phyloP scores from a whole-genome alignment of 805 yeast species.

The Wickerhamomyces strasburgensis region DNA sequence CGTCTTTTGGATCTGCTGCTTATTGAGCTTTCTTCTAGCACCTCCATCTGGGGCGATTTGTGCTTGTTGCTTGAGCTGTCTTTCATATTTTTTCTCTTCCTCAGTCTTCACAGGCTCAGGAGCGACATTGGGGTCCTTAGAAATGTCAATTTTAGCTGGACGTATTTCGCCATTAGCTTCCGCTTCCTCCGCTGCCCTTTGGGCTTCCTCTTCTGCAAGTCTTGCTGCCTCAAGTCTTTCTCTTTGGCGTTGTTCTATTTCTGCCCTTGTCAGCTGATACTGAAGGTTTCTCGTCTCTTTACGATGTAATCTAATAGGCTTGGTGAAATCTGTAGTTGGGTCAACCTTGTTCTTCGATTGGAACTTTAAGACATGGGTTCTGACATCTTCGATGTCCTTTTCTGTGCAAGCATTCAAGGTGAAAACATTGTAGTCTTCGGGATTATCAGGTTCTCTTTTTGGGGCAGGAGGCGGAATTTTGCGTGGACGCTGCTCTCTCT shows the following conservation, averaged over 20 bases:
- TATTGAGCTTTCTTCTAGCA: constrained; percentile 61
- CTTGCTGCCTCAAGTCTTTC: constrained; percentile 37
- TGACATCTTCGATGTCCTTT: constrained; percentile 65
- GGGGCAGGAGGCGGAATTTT: constrained; percentile 12
- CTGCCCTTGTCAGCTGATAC: constrained; percentile 74
- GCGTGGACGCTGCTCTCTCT: constrained; percentile 8
- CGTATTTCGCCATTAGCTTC: constrained; percentile 14
- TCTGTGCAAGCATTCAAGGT: constrained; percentile 64
- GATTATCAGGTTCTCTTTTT: constrained; percentile 17
- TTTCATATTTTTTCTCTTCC: constrained; percentile 34
- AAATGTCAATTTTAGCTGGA: constrained; percentile 10
- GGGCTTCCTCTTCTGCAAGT: constrained; percentile 28
- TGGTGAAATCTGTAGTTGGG: constrained; percentile 58
- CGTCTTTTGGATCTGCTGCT: constrained; percentile 71
- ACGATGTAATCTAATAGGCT: constrained; percentile 84
- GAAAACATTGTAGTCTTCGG: constrained; percentile 32
- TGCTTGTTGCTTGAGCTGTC: constrained; percentile 35
- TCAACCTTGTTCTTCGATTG: constrained; percentile 70
- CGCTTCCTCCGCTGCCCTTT: constrained; percentile 23
- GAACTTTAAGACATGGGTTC: constrained; percentile 79
- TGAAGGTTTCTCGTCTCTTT: constrained; percentile 92
- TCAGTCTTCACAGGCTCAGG: constrained; percentile 30
- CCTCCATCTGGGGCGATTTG: constrained; percentile 92
- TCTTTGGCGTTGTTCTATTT: constrained; percentile 58
- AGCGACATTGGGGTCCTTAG: constrained; percentile 24